Percentiles rank a stretch among this genome's conserved stretches.
phyloP scores from a whole-genome alignment of 768 basidiomycete species.

The Pholiota conissans region DNA sequence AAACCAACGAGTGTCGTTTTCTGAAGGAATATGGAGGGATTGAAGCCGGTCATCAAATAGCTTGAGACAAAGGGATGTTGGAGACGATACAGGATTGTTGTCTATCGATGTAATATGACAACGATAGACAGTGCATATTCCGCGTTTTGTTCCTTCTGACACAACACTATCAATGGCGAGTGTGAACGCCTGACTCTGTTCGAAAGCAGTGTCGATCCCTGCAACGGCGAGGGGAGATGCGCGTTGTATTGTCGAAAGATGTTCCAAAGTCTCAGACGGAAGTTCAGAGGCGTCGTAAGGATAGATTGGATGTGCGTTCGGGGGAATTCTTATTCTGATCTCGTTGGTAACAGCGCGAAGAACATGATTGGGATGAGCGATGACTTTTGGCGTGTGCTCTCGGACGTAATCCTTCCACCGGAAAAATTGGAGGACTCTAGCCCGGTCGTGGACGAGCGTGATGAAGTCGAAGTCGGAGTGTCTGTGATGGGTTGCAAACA shows the following conservation, averaged over 20 bases:
- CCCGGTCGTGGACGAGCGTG: constrained; percentile 21
- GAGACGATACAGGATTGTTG: constrained; percentile 9
- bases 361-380: constrained; percentile 17
- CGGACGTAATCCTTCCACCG: constrained; percentile 23
- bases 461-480: constrained; percentile 25
- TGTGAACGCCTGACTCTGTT: constrained; percentile 9
- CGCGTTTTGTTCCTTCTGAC: constrained; percentile 4
- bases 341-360: constrained; percentile 13
- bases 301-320: constrained; percentile 5
- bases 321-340: too few species aligned
- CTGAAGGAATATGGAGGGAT: constrained; percentile 6
- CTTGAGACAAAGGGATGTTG: constrained; percentile 20
- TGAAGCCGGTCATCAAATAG: constrained; percentile 22
- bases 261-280: constrained; percentile 8
- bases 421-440: constrained; percentile 26
- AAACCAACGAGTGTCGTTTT: constrained; percentile 12
- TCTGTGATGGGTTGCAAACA: constrained; percentile 19
- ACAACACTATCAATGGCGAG: constrained; percentile 13
- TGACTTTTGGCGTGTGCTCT: constrained; percentile 10
- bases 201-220: constrained; percentile 3
- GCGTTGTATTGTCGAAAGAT: constrained; percentile 9
- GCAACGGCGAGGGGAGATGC: constrained; percentile 9
- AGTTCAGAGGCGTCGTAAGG: constrained; percentile 14
- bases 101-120: constrained; percentile 23
- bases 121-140: constrained; percentile 14